A percentile compares a stretch with the other conserved stretches of the same genome.
phyloP scores from a whole-genome alignment of 331 rosid genomes.

The Malus hybrid region DNA sequence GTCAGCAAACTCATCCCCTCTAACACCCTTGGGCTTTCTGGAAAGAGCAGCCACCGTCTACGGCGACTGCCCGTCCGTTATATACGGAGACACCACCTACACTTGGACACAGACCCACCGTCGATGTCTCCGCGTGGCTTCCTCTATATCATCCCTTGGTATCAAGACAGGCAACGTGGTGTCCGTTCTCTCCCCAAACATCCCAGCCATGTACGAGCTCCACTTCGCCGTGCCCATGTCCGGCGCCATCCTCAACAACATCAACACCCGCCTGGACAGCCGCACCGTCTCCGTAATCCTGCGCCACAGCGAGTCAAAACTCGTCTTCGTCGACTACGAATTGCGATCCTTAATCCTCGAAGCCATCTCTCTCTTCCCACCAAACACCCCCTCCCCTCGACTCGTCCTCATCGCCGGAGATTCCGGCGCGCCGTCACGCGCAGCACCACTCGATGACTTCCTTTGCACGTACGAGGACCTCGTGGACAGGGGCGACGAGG shows the following conservation, averaged over 20 bases:
- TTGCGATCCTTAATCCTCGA: constrained; percentile 10
- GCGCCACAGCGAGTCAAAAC: constrained; percentile 51
- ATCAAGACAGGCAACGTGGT: constrained; percentile 32
- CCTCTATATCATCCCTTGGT: constrained; percentile 38
- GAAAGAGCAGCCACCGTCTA: constrained; percentile 50
- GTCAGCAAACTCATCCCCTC: constrained; percentile 33
- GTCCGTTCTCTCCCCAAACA: constrained; percentile 51
- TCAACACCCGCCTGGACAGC: constrained; percentile 46
- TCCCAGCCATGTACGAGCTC: constrained; percentile 62
- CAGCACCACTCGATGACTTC: neutral
- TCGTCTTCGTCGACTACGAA: constrained; percentile 37
- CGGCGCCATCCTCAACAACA: constrained; percentile 46
- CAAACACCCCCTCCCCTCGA: neutral
- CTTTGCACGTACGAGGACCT: constrained; percentile 27
- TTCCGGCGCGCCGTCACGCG: neutral
- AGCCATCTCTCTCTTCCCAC: constrained; percentile 33
- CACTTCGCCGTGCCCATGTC: constrained; percentile 62
- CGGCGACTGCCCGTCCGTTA: constrained; percentile 33
- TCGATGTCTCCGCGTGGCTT: constrained; percentile 55
- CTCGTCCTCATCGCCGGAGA: constrained; percentile 42
- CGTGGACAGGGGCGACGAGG: constrained; percentile 25
- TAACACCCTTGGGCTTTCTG: constrained; percentile 48
- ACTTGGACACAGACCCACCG: constrained; percentile 59
- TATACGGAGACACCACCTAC: constrained; percentile 27
- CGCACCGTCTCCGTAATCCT: constrained; percentile 42